Conservation (phyloP, 345 rosid genomes). For the Anastatica hierochuntica region DNA sequence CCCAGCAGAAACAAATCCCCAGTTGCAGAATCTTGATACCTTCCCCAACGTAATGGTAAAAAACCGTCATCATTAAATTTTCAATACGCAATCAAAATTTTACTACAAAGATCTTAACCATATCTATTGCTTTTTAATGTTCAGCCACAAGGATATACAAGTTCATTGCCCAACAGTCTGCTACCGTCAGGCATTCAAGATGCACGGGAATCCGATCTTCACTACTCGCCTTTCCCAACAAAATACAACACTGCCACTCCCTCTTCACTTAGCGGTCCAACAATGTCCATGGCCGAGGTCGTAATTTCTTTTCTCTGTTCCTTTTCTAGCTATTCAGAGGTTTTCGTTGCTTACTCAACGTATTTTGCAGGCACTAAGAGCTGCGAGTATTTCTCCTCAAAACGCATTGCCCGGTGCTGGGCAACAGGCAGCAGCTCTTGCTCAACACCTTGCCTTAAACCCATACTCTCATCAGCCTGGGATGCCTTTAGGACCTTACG, state of each 20-base stretch:
- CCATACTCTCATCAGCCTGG: conserved; percentile 66
- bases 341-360: background rate
- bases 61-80: background rate
- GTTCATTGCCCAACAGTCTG: conserved; percentile 55
- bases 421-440: conserved; percentile 41
- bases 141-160: conserved; percentile 55
- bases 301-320: background rate
- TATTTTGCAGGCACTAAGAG: conserved; percentile 49
- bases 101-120: background rate
- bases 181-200: conserved; percentile 53
- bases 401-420: conserved; percentile 42
- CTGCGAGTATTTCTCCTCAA: conserved; percentile 42
- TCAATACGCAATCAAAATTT: background rate
- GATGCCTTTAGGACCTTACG: conserved; percentile 67
- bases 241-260: conserved; percentile 44
- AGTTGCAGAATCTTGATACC: conserved; percentile 52
- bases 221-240: conserved; percentile 69
- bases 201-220: conserved; percentile 62
- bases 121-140: conserved; percentile 2
- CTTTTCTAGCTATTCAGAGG: background rate
- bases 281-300: conserved; percentile 75
- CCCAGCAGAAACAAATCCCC: conserved; percentile 49
- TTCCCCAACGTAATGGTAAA: conserved; percentile 66
- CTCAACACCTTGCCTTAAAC: conserved; percentile 79
- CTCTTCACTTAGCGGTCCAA: conserved; percentile 51